phyloP scores from a whole-genome alignment of 2,329 filamentous ascomycete genomes.

The Aspergillus caelatus region DNA sequence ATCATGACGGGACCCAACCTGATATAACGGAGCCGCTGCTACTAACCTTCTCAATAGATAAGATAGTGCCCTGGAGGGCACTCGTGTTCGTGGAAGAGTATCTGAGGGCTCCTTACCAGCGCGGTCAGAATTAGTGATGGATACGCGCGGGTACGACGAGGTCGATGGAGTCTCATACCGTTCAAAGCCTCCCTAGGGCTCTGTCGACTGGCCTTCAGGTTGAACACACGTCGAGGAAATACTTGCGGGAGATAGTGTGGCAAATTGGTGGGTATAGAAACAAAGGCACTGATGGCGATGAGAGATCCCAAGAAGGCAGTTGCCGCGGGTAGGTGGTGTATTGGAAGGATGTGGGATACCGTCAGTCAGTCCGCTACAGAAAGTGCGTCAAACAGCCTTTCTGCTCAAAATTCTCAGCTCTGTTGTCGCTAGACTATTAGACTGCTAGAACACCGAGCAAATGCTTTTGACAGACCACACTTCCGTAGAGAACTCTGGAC shows the following conservation, averaged over 20 bases:
- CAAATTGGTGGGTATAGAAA: conserved; percentile 4
- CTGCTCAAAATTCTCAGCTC: not conserved
- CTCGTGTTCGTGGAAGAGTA: conserved; percentile 3
- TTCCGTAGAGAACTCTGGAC: not conserved
- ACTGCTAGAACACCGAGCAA: not conserved
- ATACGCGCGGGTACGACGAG: not conserved
- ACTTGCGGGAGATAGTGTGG: not conserved
- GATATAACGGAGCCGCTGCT: conserved; percentile 1
- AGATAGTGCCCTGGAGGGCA: not conserved
- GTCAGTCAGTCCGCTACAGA: not conserved
- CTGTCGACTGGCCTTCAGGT: not conserved
- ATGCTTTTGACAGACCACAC: not conserved
- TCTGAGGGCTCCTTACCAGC: not conserved
- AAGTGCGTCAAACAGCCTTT: not conserved
- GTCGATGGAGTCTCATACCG: conserved; percentile 5
- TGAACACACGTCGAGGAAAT: not conserved
- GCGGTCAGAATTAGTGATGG: not conserved
- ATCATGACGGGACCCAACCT: conserved; percentile 13
- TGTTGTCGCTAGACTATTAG: not conserved
- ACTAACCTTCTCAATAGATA: not conserved
- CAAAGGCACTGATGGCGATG: not conserved
- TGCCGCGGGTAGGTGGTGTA: not conserved
- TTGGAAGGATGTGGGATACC: not conserved
- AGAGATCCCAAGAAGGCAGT: not conserved
- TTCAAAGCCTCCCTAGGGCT: conserved; percentile 8